Base-by-base conservation (phyloP, 1,284 basidiomycete species). In the Sutorius eximius region DNA sequence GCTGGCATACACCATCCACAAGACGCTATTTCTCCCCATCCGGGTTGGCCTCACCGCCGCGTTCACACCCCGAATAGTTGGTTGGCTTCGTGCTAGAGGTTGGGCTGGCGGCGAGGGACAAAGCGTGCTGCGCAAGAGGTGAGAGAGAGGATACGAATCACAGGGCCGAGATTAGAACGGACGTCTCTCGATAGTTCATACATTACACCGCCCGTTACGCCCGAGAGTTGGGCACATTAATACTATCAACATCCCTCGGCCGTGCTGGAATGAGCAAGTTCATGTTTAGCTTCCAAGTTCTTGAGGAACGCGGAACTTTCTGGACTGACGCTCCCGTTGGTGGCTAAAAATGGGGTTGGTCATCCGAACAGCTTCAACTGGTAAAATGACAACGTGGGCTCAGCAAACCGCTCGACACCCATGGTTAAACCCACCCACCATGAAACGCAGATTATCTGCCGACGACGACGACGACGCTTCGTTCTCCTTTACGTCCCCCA, bases 1-100 rank as follows among this genome's bases (percentile, higher is more conserved):
- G 0, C 77, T 99, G 56, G 96, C 97, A 8, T 99, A 95, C 71
- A 91, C 91, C 9, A 86, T 99, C 51, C 96, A 99, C 81, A 99
- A 99, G 76, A 97, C 94, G 0, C 70, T 94, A 0, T 87, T 98
- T 66, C 70, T 98, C n/a, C 96, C 97, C 7, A 71, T 98, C 20
- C 77, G 97, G 22, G 84, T 98, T 0, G 95, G 93, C 0, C 72
- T 96, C 58, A 98, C 96, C 0, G 94, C 93, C 2, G 88, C 86
- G 1, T 75, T 94, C 55, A 97, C 95, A 1, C 95, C 95, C 0
- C 82, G 80, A 62, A 73, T 97, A 24, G 95, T 97, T 4, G 78
- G 79, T 29, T 95, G 89, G 88, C 73, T 96, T 53, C 77, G 82
- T 30, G 73, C 71, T 22, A 74, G 86, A 58, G 93, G 93, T 1